A percentile compares a stretch with the other conserved stretches of the same genome.
These are phyloP conservation scores for Dioscorea dumetorum DNA, from an alignment of 106 monocot species.

Conservation along the genomic window DNA sequence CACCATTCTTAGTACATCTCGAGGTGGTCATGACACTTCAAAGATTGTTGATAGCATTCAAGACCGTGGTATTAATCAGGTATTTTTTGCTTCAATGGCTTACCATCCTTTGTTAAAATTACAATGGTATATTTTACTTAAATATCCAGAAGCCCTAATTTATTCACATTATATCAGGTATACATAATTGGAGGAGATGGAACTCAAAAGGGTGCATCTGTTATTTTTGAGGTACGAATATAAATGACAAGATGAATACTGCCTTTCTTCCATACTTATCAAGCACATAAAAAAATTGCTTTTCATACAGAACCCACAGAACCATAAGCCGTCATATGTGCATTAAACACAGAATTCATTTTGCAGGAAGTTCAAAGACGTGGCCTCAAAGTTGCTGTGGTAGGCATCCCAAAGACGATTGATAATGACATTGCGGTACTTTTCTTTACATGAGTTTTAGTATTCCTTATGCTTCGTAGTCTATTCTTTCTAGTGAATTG, in stretches of 20 bases:
- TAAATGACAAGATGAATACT: background rate
- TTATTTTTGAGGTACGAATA: constrained; percentile 66
- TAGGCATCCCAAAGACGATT: constrained; percentile 68
- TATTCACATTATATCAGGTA: constrained; percentile 25
- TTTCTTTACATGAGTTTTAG: background rate
- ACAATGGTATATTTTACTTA: background rate
- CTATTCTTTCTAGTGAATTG: no score
- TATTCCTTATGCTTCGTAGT: no score
- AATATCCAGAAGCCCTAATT: background rate
- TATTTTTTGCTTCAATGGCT: constrained; percentile 5
- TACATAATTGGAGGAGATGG: constrained; percentile 93
- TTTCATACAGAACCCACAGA: no score
- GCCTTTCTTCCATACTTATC: no score
- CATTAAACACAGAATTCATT: background rate
- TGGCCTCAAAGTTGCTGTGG: constrained; percentile 67
- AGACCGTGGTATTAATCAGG: constrained; percentile 80
- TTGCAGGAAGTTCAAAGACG: constrained; percentile 59
- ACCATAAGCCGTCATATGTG: no score
- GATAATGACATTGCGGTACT: constrained; percentile 79
- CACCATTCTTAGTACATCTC: constrained; percentile 68
- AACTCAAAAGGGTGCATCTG: constrained; percentile 82
- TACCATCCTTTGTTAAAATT: no score
- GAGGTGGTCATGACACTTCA: constrained; percentile 69
- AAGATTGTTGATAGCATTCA: constrained; percentile 83
- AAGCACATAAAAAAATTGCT: background rate